These are phyloP conservation scores for Rhizomucor miehei DNA, from an alignment of 371 early-diverging fungal genomes.

Conservation along the genomic window DNA sequence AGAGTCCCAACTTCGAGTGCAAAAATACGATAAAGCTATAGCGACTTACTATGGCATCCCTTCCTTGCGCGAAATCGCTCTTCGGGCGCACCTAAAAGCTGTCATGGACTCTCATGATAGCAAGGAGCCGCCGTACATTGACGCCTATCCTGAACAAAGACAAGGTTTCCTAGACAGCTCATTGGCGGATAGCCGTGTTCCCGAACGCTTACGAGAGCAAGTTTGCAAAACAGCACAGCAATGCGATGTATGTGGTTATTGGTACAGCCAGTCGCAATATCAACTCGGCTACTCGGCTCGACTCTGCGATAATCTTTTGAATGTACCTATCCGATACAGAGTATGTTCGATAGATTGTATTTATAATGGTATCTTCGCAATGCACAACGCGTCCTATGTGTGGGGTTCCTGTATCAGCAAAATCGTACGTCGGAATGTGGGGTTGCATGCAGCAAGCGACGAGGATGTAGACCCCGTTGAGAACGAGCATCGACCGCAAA, in stretches of 20 bases:
- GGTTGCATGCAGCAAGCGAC: too few relatives aligned
- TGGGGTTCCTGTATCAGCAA: constrained; percentile 13
- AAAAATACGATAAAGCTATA: too few relatives aligned
- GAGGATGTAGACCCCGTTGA: too few relatives aligned
- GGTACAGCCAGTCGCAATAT: constrained; percentile 22
- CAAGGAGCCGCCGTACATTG: background rate
- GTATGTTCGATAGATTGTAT: constrained; percentile 33
- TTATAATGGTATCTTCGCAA: constrained; percentile 7
- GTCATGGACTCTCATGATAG: too few relatives aligned
- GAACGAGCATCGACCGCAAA: too few relatives aligned
- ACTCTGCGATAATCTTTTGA: constrained; percentile 22
- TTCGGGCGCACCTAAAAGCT: constrained; percentile 3
- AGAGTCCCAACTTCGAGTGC: too few relatives aligned
- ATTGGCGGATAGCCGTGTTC: constrained; percentile 2
- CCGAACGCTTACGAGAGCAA: background rate
- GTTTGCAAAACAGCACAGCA: constrained; percentile 16
- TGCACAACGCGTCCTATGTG: constrained; percentile 12
- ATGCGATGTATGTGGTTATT: constrained; percentile 30
- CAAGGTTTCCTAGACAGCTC: constrained; percentile 1
- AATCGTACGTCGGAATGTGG: too few relatives aligned
- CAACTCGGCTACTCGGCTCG: constrained; percentile 29
- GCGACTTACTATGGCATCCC: background rate
- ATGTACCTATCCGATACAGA: constrained; percentile 27
- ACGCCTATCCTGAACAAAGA: constrained; percentile 7
- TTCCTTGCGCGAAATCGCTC: constrained; percentile 6